These are phyloP conservation scores for Camelina sativa DNA, from an alignment of 345 rosid genomes.

Conservation along the genomic window DNA sequence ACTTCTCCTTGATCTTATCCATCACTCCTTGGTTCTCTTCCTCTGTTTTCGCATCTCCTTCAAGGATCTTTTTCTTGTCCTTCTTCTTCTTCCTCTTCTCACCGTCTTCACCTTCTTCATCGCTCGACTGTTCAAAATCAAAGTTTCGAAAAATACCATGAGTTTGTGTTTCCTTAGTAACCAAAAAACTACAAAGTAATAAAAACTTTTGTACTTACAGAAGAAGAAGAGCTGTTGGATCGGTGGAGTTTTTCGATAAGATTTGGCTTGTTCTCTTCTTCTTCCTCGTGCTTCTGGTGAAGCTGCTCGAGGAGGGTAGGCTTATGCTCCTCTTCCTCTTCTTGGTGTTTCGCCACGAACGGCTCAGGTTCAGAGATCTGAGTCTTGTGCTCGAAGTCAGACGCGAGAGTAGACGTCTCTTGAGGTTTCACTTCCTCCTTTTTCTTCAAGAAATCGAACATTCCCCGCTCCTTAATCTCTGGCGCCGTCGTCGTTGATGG, in stretches of 20 bases:
- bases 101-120: slow-evolving; percentile 69
- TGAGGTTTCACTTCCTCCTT: slow-evolving; percentile 62
- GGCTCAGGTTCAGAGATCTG: slow-evolving; percentile 49
- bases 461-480: slow-evolving; percentile 67
- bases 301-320: slow-evolving; percentile 53
- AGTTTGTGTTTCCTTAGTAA: background rate
- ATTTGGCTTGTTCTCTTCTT: slow-evolving; percentile 57
- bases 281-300: slow-evolving; percentile 51
- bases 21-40: slow-evolving; percentile 20
- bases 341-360: slow-evolving; percentile 32
- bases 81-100: slow-evolving; percentile 50
- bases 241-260: slow-evolving; percentile 68
- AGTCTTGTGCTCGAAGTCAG: slow-evolving; percentile 68
- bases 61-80: slow-evolving; percentile 33
- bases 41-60: slow-evolving; percentile 29
- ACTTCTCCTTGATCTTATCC: slow-evolving; percentile 3
- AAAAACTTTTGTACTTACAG: slow-evolving; percentile 61
- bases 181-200: background rate
- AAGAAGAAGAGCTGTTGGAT: slow-evolving; percentile 75
- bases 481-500: slow-evolving; percentile 28
- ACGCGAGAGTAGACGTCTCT: slow-evolving; percentile 48
- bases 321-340: slow-evolving; percentile 34
- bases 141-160: background rate
- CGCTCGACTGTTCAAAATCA: slow-evolving; percentile 53
- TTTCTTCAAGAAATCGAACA: slow-evolving; percentile 72